Evolutionary conservation across 2,329 filamentous ascomycete species (phyloP).

Genomic region (Hirsutella minnesotensis): DNA sequence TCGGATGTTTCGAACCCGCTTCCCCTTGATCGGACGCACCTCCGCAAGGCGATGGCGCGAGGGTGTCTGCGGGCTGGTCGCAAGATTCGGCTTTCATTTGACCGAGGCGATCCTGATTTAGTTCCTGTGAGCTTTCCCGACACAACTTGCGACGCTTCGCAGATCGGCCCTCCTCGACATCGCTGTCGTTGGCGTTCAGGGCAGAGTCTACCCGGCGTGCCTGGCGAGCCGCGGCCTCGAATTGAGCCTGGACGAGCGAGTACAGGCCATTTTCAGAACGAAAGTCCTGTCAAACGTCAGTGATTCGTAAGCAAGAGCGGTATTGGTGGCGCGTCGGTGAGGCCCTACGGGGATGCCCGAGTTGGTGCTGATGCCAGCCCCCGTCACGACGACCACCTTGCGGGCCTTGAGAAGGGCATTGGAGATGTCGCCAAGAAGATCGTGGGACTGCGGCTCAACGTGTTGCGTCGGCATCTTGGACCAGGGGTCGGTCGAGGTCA

Average conservation of each 20-base stretch:
- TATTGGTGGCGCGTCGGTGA: background rate
- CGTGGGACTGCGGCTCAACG: slow-evolving; percentile 36
- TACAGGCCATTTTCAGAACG: slow-evolving; percentile 63
- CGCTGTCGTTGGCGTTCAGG: slow-evolving; percentile 9
- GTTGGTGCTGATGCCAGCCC: slow-evolving; percentile 65
- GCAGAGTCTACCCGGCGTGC: slow-evolving; percentile 15
- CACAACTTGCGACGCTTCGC: slow-evolving; percentile 23
- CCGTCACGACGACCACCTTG: slow-evolving; percentile 61
- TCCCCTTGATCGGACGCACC: background rate
- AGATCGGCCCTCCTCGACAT: slow-evolving; percentile 9
- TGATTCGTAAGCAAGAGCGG: background rate
- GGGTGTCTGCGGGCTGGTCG: background rate
- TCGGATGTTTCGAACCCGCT: background rate
- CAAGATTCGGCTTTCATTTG: slow-evolving; percentile 8
- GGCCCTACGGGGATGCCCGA: slow-evolving; percentile 56
- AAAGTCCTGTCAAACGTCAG: slow-evolving; percentile 43
- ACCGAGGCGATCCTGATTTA: slow-evolving; percentile 7
- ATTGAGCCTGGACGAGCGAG: slow-evolving; percentile 57
- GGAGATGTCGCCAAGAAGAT: slow-evolving; percentile 52
- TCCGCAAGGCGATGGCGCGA: background rate
- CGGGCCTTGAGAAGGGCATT: slow-evolving; percentile 50
- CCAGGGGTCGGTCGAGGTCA: background rate
- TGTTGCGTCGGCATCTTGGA: slow-evolving; percentile 46
- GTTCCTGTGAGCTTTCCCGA: slow-evolving; percentile 8
- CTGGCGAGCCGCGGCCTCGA: slow-evolving; percentile 38